A percentile compares a stretch with the other conserved stretches of the same genome.
Conservation (phyloP, 2,329 filamentous ascomycete genomes). For the Diatrype stigma region DNA sequence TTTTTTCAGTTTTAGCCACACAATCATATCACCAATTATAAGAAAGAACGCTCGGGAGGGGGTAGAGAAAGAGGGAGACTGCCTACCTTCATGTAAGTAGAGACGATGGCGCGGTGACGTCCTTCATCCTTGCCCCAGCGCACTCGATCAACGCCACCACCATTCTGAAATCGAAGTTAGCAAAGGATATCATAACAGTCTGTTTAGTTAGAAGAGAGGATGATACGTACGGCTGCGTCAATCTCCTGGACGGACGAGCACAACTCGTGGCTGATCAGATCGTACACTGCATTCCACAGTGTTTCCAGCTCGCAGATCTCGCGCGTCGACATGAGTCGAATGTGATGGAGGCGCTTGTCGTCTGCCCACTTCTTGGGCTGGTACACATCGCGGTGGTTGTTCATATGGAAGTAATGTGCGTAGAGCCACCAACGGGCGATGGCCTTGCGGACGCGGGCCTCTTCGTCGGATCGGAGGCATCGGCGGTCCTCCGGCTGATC, state of each 20-base stretch:
- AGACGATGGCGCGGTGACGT: slow-evolving; percentile 28
- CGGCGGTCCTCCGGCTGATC: slow-evolving; percentile 41
- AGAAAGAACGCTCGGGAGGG: not conserved
- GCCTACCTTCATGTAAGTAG: slow-evolving; percentile 36
- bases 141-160: slow-evolving; percentile 16
- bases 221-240: slow-evolving; percentile 16
- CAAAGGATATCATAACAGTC: not conserved
- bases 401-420: slow-evolving; percentile 47
- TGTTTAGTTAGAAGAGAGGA: not conserved
- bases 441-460: slow-evolving; percentile 43
- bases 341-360: slow-evolving; percentile 22
- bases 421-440: slow-evolving; percentile 54
- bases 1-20: no score
- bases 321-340: slow-evolving; percentile 21
- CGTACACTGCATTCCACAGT: slow-evolving; percentile 18
- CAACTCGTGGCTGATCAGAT: slow-evolving; percentile 23
- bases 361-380: slow-evolving; percentile 15
- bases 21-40: not conserved
- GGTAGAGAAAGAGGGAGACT: not conserved
- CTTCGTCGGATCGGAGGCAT: slow-evolving; percentile 38
- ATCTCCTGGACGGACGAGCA: slow-evolving; percentile 24
- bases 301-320: slow-evolving; percentile 26
- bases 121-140: slow-evolving; percentile 24
- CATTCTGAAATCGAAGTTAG: slow-evolving; percentile 11
- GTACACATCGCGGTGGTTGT: slow-evolving; percentile 26